Base-by-base conservation (phyloP, 192 early-diverging fungal genomes). In the Ramicandelaber brevisporus region DNA sequence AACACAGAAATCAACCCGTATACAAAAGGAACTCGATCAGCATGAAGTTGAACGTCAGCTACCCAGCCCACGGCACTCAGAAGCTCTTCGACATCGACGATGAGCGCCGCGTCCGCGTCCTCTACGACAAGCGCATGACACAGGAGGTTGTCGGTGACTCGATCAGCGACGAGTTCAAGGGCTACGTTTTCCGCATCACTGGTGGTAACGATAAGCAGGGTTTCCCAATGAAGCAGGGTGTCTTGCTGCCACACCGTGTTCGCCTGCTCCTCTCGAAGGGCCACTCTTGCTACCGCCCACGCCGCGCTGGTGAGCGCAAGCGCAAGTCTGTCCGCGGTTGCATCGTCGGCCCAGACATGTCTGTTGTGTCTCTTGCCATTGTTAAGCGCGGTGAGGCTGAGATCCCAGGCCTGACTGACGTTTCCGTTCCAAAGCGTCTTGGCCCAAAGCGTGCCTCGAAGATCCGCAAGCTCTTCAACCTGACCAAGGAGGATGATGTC, bases 151-250 rank as follows among this genome's bases (percentile, higher is more conserved):
- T 74, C 40, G 92, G 71, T 45, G 92, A 92, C 61, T 65, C 79
- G 32, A 59, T 97, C 48, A 84, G 92, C 42, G 92, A 93, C 48
- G 92, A 97, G 61, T 97, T 87, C 83, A 97, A 97, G 74, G 92
- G 92, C 43, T 97, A 93, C 70, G 75, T 93, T 47, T 88, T 97
- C 75, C 84, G 83, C 46, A 89, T 97, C 60, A 80, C 86, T 34
- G 92, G 92, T 53, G 92, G 92, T 46, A 93, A 97, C 74, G 92
- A 97, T 70, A 97, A 97, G 75, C 81, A 86, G 61, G 80, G 80
- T 57, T 97, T 97, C 82, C 92, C 92, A 41, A 97, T 97, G 92
- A 97, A 93, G 76, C 92, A 97, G 68, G 92, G 92, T 82, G 80
- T 97, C 40, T 53, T 63, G 41, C 44, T 65, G 26, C 65, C 63